Conservation (phyloP, 2,329 filamentous ascomycete genomes). For the Emergomyces orientalis region DNA sequence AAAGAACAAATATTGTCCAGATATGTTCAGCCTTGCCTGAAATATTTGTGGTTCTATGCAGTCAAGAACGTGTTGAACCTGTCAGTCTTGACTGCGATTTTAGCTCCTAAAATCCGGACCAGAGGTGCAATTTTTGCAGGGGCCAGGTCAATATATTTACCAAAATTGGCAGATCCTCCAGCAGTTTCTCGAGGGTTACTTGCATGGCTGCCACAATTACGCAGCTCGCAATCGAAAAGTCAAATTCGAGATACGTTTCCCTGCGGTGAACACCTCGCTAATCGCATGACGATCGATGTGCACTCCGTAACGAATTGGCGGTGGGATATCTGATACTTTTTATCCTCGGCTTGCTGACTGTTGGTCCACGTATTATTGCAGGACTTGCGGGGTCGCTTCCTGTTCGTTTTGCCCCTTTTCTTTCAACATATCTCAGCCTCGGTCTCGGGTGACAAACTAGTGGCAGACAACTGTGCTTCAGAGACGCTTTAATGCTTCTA, state of each 20-base stretch:
- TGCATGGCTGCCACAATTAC: not conserved
- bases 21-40: not conserved
- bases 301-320: not conserved
- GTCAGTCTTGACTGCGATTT: not conserved
- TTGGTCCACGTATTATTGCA: constrained; percentile 1
- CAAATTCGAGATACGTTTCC: not conserved
- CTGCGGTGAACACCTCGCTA: not conserved
- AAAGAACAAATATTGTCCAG: not conserved
- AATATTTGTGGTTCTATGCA: constrained; percentile 4
- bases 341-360: not conserved
- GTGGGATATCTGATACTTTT: not conserved
- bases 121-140: not conserved
- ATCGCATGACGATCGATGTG: not conserved
- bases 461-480: not conserved
- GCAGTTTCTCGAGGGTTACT: not conserved
- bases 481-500: not conserved
- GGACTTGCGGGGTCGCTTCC: not conserved
- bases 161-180: not conserved
- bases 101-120: not conserved
- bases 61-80: not conserved
- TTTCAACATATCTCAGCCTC: not conserved
- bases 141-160: not conserved
- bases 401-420: not conserved
- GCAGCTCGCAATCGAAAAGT: not conserved
- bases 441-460: not conserved